These are phyloP conservation scores for Cyclotella choctawhatcheeana DNA, from an alignment of 108 stramenopile genomes.

Conservation along the genomic window DNA sequence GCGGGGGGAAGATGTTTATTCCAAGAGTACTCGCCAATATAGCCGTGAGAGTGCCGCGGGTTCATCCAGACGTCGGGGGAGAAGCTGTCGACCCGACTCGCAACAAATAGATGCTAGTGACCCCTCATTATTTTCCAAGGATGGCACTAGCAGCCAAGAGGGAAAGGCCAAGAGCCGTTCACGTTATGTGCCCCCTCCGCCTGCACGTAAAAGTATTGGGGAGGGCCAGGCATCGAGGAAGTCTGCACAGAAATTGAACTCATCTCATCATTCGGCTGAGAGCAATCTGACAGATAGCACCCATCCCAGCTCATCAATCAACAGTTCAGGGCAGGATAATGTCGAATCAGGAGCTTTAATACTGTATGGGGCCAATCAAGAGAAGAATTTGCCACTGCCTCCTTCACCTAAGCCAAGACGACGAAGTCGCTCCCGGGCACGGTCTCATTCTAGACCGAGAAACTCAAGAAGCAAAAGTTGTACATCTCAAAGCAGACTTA, in stretches of 20 bases:
- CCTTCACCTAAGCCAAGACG: neutral
- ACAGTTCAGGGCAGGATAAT: conserved; percentile 1
- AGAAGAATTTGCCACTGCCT: neutral
- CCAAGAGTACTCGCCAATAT: neutral
- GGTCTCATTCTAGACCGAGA: neutral
- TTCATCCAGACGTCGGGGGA: neutral
- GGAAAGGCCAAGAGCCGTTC: neutral
- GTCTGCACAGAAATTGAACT: neutral
- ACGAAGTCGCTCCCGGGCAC: neutral
- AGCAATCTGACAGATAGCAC: conserved; percentile 13
- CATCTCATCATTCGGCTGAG: neutral
- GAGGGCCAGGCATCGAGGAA: neutral
- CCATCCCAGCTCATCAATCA: conserved; percentile 4
- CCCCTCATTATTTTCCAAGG: neutral
- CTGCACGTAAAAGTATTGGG: neutral
- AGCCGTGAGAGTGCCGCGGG: neutral
- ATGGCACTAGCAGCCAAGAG: neutral
- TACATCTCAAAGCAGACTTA: neutral
- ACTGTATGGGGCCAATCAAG: neutral
- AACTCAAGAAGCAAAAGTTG: neutral
- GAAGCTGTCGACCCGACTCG: neutral
- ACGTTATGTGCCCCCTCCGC: neutral
- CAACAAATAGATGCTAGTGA: neutral
- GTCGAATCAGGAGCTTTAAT: neutral
- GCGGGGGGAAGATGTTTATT: neutral